These are phyloP conservation scores for Penicillium sp. DNA, from an alignment of 2,329 filamentous ascomycete species.

Conservation along the genomic window DNA sequence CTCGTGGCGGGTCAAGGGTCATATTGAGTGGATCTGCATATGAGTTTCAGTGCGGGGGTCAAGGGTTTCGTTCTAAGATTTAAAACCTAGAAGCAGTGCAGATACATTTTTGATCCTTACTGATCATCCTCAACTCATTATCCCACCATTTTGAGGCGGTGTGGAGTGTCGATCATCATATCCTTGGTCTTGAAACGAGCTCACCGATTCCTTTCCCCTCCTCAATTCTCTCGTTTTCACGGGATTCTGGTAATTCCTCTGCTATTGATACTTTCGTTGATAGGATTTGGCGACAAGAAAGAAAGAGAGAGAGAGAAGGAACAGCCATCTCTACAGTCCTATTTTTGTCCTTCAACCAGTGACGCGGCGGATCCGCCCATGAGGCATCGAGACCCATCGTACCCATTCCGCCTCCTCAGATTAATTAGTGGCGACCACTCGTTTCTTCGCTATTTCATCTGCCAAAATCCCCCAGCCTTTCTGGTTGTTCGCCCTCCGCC, in stretches of 20 bases:
- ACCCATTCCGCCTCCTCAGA: slow-evolving; percentile 11
- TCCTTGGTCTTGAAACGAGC: slow-evolving; percentile 16
- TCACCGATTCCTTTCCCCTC: slow-evolving; percentile 17
- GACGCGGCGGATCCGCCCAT: slow-evolving; percentile 16
- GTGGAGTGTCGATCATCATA: slow-evolving; percentile 20
- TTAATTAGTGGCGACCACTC: slow-evolving; percentile 16
- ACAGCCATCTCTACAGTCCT: not conserved
- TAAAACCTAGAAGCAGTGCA: too few relatives aligned
- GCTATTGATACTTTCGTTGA: not conserved
- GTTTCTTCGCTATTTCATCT: slow-evolving; percentile 1
- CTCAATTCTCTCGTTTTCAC: slow-evolving; percentile 8
- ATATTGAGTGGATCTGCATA: not conserved
- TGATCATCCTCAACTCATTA: not conserved
- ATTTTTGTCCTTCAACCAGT: slow-evolving; percentile 5
- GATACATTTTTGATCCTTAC: too few relatives aligned
- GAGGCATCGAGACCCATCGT: slow-evolving; percentile 17
- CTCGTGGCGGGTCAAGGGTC: slow-evolving; percentile 56
- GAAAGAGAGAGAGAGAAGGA: not conserved
- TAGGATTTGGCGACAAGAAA: not conserved
- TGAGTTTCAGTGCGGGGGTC: too few relatives aligned
- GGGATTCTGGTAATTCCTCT: slow-evolving; percentile 11
- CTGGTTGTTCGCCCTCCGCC: slow-evolving; percentile 11
- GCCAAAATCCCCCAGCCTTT: not conserved
- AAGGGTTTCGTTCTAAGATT: too few relatives aligned
- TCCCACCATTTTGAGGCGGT: slow-evolving; percentile 18